A percentile compares a stretch with the other conserved stretches of the same genome.
Evolutionary conservation across 2,329 filamentous ascomycete genomes (phyloP).

Genomic region (Pseudopyricularia cyperi): DNA sequence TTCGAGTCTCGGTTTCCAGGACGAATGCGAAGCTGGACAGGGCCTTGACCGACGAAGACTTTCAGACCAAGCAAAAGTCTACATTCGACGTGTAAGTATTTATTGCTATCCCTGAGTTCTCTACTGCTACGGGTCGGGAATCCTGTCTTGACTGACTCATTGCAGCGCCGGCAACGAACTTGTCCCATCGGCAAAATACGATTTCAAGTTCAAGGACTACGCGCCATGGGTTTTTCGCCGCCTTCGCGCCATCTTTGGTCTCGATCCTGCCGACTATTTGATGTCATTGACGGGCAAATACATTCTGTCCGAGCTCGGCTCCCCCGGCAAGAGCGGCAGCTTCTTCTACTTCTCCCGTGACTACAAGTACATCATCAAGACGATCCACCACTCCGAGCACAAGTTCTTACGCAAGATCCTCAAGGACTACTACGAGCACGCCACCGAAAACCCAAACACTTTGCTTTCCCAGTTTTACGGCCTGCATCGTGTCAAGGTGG

Average conservation of each 20-base stretch:
- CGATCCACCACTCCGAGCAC: slow-evolving; percentile 91
- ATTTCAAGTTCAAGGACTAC: slow-evolving; percentile 99
- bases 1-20: slow-evolving; percentile 89
- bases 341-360: slow-evolving; percentile 99
- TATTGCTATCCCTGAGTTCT: not conserved
- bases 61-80: slow-evolving; percentile 90
- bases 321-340: slow-evolving; percentile 93
- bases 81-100: slow-evolving; percentile 84
- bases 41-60: slow-evolving; percentile 80
- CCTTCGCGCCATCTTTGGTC: slow-evolving; percentile 71
- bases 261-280: slow-evolving; percentile 94
- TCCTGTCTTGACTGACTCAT: slow-evolving; percentile 18
- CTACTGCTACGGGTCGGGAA: not conserved
- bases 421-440: slow-evolving; percentile 87
- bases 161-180: slow-evolving; percentile 84
- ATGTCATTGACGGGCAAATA: slow-evolving; percentile 98
- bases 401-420: slow-evolving; percentile 75
- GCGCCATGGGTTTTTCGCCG: slow-evolving; percentile 98
- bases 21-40: slow-evolving; percentile 96
- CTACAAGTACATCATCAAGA: slow-evolving; percentile 99
- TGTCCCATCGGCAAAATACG: slow-evolving; percentile 95
- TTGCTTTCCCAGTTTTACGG: slow-evolving; percentile 96
- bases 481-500: slow-evolving; percentile 93
- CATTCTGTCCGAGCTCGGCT: slow-evolving; percentile 91
- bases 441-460: slow-evolving; percentile 88